A percentile compares a stretch with the other conserved stretches of the same genome.
These are phyloP conservation scores for Scytalidium sp. DNA, from an alignment of 2,329 filamentous ascomycete species.

Conservation along the genomic window DNA sequence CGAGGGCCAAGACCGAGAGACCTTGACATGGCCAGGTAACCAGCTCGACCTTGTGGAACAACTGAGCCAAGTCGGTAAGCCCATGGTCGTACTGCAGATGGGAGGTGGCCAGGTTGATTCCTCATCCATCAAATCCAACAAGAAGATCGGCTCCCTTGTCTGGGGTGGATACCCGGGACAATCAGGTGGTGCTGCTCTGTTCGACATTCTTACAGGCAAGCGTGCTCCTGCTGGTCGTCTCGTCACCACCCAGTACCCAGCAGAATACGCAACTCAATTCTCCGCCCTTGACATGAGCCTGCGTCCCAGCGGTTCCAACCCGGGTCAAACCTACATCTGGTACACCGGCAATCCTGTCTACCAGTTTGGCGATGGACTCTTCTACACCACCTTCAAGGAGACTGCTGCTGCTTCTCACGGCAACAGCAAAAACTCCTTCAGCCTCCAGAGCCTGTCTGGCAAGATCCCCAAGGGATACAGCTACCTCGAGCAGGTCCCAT, in stretches of 20 bases:
- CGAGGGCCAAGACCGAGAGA: conserved; percentile 48
- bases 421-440: conserved; percentile 16
- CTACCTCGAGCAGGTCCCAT: conserved; percentile 39
- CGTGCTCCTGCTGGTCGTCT: conserved; percentile 50
- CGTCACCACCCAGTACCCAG: conserved; percentile 54
- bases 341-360: conserved; percentile 47
- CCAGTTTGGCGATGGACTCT: conserved; percentile 53
- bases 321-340: conserved; percentile 53
- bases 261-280: conserved; percentile 45
- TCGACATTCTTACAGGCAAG: conserved; percentile 50
- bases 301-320: conserved; percentile 41
- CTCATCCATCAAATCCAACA: conserved; percentile 40
- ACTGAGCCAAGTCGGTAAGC: conserved; percentile 43
- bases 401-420: conserved; percentile 12
- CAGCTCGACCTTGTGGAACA: conserved; percentile 49
- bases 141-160: conserved; percentile 49
- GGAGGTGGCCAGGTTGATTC: conserved; percentile 51
- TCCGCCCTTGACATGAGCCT: conserved; percentile 55
- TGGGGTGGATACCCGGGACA: conserved; percentile 61
- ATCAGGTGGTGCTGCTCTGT: conserved; percentile 51
- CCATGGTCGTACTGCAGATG: conserved; percentile 49
- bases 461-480: conserved; percentile 32
- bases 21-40: conserved; percentile 47
- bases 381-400: conserved; percentile 60
- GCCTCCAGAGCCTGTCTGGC: conserved; percentile 32